Conservation (phyloP, 2,329 filamentous ascomycete species). For the Colletotrichum australisinense region DNA sequence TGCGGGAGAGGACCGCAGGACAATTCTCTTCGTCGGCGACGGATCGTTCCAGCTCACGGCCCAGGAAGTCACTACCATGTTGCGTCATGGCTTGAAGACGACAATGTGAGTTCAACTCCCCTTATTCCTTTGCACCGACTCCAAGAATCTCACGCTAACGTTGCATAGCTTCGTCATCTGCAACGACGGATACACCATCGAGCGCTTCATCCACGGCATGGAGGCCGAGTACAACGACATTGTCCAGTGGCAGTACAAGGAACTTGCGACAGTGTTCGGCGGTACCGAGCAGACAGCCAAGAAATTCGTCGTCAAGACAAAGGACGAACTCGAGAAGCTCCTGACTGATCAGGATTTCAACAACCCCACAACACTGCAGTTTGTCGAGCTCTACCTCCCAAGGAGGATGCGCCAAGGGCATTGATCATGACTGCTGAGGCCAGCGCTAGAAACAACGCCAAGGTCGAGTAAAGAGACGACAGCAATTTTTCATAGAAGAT, state of each 20-base stretch:
- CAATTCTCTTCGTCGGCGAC: constrained; percentile 89
- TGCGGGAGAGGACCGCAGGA: constrained; percentile 67
- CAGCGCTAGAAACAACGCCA: constrained; percentile 75
- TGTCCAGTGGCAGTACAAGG: constrained; percentile 77
- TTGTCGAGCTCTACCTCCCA: constrained; percentile 87
- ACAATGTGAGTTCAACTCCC: constrained; percentile 73
- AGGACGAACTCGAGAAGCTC: constrained; percentile 73
- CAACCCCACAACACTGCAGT: constrained; percentile 66
- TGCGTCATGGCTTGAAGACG: constrained; percentile 77
- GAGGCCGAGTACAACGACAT: constrained; percentile 86
- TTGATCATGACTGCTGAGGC: constrained; percentile 78
- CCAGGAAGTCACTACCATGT: constrained; percentile 87
- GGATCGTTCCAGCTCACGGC: constrained; percentile 87
- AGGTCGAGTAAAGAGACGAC: constrained; percentile 40
- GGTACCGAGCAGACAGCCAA: constrained; percentile 65
- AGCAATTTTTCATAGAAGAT: background rate
- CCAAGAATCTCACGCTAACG: constrained; percentile 36
- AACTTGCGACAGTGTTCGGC: constrained; percentile 76
- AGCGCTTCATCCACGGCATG: constrained; percentile 89
- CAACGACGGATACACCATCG: constrained; percentile 91
- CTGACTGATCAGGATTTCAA: constrained; percentile 74
- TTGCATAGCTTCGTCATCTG: constrained; percentile 77
- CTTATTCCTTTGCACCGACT: background rate
- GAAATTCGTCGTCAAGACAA: constrained; percentile 76
- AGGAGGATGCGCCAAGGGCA: constrained; percentile 79